These are phyloP conservation scores for Cadophora sp. DNA, from an alignment of 2,329 filamentous ascomycete species.

Conservation along the genomic window DNA sequence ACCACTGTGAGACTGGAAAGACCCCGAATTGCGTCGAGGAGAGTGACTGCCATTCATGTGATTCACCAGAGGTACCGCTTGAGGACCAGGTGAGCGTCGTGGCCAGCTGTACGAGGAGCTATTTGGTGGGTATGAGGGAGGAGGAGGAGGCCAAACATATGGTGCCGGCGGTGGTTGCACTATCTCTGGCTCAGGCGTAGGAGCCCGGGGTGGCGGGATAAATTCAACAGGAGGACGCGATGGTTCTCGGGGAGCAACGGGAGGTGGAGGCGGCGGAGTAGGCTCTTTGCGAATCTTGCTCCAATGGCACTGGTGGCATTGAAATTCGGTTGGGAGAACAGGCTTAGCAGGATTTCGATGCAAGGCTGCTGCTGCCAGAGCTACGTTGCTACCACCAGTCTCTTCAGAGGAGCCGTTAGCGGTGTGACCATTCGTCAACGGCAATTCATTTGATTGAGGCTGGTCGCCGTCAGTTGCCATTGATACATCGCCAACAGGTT, in stretches of 20 bases:
- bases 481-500: constrained; percentile 7
- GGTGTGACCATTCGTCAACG: constrained; percentile 29
- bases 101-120: constrained; percentile 57
- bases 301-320: constrained; percentile 77
- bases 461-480: constrained; percentile 27
- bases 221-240: constrained; percentile 32
- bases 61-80: constrained; percentile 50
- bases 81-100: constrained; percentile 57
- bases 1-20: constrained; percentile 33
- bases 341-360: constrained; percentile 39
- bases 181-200: constrained; percentile 43
- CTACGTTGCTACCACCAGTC: constrained; percentile 37
- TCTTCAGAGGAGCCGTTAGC: constrained; percentile 20
- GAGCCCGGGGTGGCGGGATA: constrained; percentile 40
- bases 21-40: constrained; percentile 42
- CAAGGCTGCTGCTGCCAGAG: constrained; percentile 45
- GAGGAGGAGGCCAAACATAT: constrained; percentile 25
- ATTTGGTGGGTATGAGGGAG: constrained; percentile 45
- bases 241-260: constrained; percentile 30
- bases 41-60: constrained; percentile 56
- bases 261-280: constrained; percentile 24
- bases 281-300: constrained; percentile 52
- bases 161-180: constrained; percentile 30
- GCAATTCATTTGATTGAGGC: constrained; percentile 19
- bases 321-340: constrained; percentile 56